phyloP scores from a whole-genome alignment of 73 alveolate species.

The Urostyla sp. region DNA sequence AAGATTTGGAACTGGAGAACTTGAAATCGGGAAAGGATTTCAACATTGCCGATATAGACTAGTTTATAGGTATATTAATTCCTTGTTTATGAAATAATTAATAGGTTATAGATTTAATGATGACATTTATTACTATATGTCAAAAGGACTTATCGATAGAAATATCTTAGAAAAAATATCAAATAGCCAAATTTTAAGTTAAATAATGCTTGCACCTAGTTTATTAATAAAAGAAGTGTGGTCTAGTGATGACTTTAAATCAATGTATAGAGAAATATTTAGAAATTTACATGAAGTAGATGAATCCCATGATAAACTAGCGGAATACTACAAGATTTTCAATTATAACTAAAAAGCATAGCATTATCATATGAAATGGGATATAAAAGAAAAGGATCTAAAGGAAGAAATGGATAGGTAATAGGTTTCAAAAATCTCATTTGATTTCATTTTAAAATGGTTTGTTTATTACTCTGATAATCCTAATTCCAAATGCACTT shows the following conservation, averaged over 20 bases:
- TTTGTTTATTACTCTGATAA: not conserved
- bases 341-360: not conserved
- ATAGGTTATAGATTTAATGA: conserved; percentile 39
- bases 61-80: conserved; percentile 21
- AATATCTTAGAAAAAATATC: not conserved
- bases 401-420: conserved; percentile 24
- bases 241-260: conserved; percentile 29
- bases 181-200: not conserved
- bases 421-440: not conserved
- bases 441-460: conserved; percentile 16
- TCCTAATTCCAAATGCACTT: conserved; percentile 1
- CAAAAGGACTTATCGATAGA: conserved; percentile 23
- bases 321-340: not conserved
- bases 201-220: conserved; percentile 23
- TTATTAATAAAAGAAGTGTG: conserved; percentile 3
- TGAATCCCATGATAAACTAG: not conserved
- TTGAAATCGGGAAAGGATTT: conserved; percentile 18
- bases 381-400: conserved; percentile 2
- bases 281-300: conserved; percentile 20
- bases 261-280: not conserved
- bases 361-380: conserved; percentile 30
- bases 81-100: not conserved
- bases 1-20: conserved; percentile 15
- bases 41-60: not conserved
- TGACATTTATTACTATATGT: conserved; percentile 30